Evolutionary conservation across 2,329 filamentous ascomycete species (phyloP), one percentile per base, ranked within the genome.

Genomic region (Lachnellula subtilissima): DNA sequence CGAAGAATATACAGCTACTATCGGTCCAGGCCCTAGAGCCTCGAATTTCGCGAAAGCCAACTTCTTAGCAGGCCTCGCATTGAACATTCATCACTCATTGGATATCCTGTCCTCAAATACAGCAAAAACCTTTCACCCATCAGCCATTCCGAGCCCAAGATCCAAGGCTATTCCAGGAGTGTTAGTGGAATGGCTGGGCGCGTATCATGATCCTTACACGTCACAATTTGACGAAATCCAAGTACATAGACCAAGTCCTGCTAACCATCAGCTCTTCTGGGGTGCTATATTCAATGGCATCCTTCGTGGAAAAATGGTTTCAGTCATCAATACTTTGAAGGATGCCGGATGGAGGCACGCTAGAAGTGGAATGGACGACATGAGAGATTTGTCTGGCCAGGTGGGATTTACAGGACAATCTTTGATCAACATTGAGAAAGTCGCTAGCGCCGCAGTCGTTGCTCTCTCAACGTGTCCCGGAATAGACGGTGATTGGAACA

Each of bases 241-340:
- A 59, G 77, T 78, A 28, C 74, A 85, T 63, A 78, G 79, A 47
- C 88, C 89, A 0, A 88, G 88, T 57, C 89, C 91, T 22, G 87
- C 90, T 2, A 84, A 84, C 45, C 89, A 94, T 66, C 76, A 79
- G 25, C 77, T 88, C 37, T 97, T 91, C 73, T 97, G 93, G 93
- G 89, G 92, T 67, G 85, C 85, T 1, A 76, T 96, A n/a, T 88
- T 87, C 64, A 83, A 83, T 54, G 78, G 85, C 14, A 77, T 92
- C 22, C 76, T 96, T 25, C 87, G 91, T 48, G 93, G 92, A 43
- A 86, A 87, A 56, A 81, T 96, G 45, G 65, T 71, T 14, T 83
- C 83, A 43, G 86, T 87, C 1, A 78, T 87, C n/a, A 75, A 80
- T 48, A 72, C 96, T 28, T 77, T 97, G 48, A 81, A 79, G 55